phyloP scores from a whole-genome alignment of 1,284 basidiomycete genomes.

The Ustilago xerochloae region DNA sequence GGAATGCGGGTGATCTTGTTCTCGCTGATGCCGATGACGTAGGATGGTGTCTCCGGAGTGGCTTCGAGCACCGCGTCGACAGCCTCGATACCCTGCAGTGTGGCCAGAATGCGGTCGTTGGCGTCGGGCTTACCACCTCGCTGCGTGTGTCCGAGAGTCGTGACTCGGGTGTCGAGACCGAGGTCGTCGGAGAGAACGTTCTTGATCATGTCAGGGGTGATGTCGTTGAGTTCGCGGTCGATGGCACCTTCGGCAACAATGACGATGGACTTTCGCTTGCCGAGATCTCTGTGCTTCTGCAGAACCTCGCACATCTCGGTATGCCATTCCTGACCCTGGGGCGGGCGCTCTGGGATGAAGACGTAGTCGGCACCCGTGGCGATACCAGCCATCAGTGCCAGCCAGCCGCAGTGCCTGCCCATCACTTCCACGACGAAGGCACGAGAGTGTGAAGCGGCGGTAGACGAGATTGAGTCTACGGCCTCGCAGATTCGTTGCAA shows the following conservation, averaged over 20 bases:
- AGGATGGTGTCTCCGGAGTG: conserved; percentile 88
- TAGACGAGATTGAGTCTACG: conserved; percentile 97
- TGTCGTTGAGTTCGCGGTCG: conserved; percentile 86
- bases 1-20: conserved; percentile 94
- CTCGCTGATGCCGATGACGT: conserved; percentile 96
- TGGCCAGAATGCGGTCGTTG: conserved; percentile 90
- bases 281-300: conserved; percentile 85
- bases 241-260: conserved; percentile 97
- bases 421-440: conserved; percentile 99
- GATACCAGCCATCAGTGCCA: conserved; percentile 90
- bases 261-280: conserved; percentile 97
- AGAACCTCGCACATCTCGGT: conserved; percentile 90
- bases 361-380: conserved; percentile 96
- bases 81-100: conserved; percentile 92
- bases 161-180: conserved; percentile 93
- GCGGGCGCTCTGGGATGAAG: conserved; percentile 94
- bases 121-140: conserved; percentile 93
- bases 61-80: conserved; percentile 90
- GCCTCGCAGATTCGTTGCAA: conserved; percentile 96
- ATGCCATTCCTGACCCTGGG: conserved; percentile 83
- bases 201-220: conserved; percentile 89
- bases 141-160: conserved; percentile 97
- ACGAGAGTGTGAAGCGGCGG: conserved; percentile 92
- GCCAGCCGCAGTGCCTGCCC: conserved; percentile 98
- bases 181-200: conserved; percentile 85